Evolutionary conservation across 2,329 filamentous ascomycete species (phyloP), one percentile per base, ranked within the genome.

Genomic region (Penicillium sp.): DNA sequence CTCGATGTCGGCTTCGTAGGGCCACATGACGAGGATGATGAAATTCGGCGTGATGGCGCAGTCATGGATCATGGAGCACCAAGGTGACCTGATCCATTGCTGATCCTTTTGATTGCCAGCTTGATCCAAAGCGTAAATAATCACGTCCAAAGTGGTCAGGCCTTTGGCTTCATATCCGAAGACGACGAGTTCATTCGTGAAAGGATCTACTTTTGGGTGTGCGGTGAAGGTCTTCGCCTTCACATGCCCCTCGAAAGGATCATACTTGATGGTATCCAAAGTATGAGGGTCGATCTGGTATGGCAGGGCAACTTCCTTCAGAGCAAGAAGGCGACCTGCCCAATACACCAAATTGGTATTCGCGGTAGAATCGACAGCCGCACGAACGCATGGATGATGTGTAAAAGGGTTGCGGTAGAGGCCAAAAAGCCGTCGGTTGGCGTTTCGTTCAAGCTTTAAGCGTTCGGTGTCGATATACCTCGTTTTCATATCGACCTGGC

Each of bases 121-220:
- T 13, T 61, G 65, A 48, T 76, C 70, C 21, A 49, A 40, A 16
- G 47, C 40, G 16, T 49, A 49, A 24, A 36, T 49, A 26, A 34
- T 40, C 19, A 78, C 70, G 2, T 72, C 69, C 48, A 75, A 77
- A 5, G 71, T 69, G 1, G 75, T 72, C 28, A 77, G 69, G 51
- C 77, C 75, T 33, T 71, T 75, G 1, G 76, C 76, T 55, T 76
- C 69, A 49, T 78, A 78, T 2, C 75, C 74, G 51, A 14, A 36
- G 9, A n/a, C 18, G 1, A 79, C 69, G 59, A 78, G 70, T 48
- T 78, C 76, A 6, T 74, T 70, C 0, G 68, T 77, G 40, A 68
- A 67, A 0, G 75, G 75, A 48, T 79, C 77, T 40, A 76, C 68
- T 49, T 79, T 79, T 0, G 76, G 77, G 56, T 79, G 76, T 5